Evolutionary conservation across 2,329 filamentous ascomycete genomes (phyloP), one percentile per base, ranked within the genome.

Genomic region (Apiospora pterosperma): DNA sequence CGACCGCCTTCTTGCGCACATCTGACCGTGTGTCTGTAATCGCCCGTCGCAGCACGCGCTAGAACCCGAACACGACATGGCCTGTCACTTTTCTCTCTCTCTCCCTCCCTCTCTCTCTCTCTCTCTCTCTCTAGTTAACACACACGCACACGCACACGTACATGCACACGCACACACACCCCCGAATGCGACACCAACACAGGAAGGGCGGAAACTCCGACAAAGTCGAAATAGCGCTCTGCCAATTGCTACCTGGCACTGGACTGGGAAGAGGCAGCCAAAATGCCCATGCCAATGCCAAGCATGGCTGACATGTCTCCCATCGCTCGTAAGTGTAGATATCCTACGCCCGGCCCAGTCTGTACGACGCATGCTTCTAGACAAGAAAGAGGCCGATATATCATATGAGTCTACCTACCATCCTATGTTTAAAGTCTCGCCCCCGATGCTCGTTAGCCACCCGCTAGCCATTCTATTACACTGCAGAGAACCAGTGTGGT

Each of bases 11-110:
- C 62, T 55, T n/a, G 39, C 58, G 60, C 28, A 34, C 60, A 64
- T 64, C 62, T 64, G 38, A 36, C 16, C 62, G 52, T 16, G 55
- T 44, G 52, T 21, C 62, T 64, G 62, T 64, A 52, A 64, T 64
- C 62, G 62, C 58, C 62, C 62, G 55, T 25, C 25, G 38, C 52
- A 42, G 55, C 19, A 44, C 25, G 38, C 55, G 44, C 16, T 31
- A 59, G n/a, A 25, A 41, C 55, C 21, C 31, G 41, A 38, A 42
- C 62, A 42, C 48, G 36, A 19, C 36, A 55, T 38, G 21, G 14
- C 21, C 62, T 55, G 36, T 59, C 21, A 38, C 21, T 28, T 36
- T 39, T n/a, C 11, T 5, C n/a, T 31, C 42, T n/a, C 19, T n/a
- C 8, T 21, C 12, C 48, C n/a, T 31, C 48, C n/a, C n/a, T n/a